Base-by-base conservation (phyloP, 768 basidiomycete genomes). In the Mycena galericulata region DNA sequence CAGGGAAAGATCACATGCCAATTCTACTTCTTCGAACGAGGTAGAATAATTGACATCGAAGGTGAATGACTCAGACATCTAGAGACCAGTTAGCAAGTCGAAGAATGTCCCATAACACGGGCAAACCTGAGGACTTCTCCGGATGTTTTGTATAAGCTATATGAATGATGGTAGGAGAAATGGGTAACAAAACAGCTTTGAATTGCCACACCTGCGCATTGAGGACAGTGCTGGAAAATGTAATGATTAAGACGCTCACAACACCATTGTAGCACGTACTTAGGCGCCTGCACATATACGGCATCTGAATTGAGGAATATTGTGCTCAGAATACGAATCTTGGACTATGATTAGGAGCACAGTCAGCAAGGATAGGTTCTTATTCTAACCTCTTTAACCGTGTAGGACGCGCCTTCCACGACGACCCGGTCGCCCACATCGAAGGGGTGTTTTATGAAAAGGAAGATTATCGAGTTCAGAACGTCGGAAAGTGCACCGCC, bases 361-460 rank as follows among this genome's bases (percentile, higher is more conserved):
- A 11, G 24, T 57, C 5, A 10, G n/a, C 27, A 26, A 30, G 26
- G 24, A 47, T 6, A 14, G 11, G 30, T n/a, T 29, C n/a, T n/a
- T n/a, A 22, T 27, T 12, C 54, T 40, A 22, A 68, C 70, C 70
- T 96, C 94, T 75, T 92, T 93, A 67, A 97, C 94, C 0, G 92
- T 93, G 76, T 92, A 96, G 10, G 75, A 81, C 36, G 85, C 81
- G 29, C 82, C 83, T 60, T 82, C 79, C 50, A 91, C 68, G 56
- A 79, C 80, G 55, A 97, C 85, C 50, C 91, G 81, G 79, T 95
- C 94, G 27, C 92, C 92, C 27, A 94, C 92, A 77, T 94, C 93
- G 82, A 90, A 93, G 0, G 91, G 92, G 75, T 93, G 91, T 74
- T 94, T 94, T 78, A 95, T 86, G 80, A 97, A 96, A 30, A 98